Percentiles rank a stretch among this genome's conserved stretches.
Conservation (phyloP, 768 basidiomycete genomes). For the Boletus eberwhitei region DNA sequence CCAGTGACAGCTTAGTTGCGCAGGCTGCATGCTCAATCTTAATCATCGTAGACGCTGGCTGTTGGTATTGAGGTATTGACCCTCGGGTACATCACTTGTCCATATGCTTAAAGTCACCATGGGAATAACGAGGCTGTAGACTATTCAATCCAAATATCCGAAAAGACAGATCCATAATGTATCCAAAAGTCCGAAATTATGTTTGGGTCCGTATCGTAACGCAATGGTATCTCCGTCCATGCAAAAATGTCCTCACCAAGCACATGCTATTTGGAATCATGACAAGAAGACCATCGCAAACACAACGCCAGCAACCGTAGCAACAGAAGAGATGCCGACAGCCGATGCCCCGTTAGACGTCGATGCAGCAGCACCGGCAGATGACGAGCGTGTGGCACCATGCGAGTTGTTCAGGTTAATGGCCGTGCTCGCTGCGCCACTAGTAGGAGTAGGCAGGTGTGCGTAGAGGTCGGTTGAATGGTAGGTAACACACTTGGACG, state of each 20-base stretch:
- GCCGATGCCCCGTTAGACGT: constrained; percentile 18
- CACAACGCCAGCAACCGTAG: constrained; percentile 30
- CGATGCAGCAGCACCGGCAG: constrained; percentile 16
- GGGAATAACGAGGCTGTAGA: not conserved
- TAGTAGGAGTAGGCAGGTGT: constrained; percentile 13
- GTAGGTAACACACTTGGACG: constrained; percentile 43
- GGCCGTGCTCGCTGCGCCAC: not conserved
- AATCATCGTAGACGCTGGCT: no score
- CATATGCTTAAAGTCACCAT: not conserved
- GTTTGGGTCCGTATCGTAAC: not conserved
- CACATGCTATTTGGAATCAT: constrained; percentile 3
- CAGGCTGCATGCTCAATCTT: no score
- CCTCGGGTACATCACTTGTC: no score
- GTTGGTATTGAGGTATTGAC: no score
- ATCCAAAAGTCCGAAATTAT: not conserved
- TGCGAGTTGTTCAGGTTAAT: not conserved
- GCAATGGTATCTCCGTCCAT: not conserved
- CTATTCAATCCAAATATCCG: not conserved
- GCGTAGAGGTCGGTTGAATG: constrained; percentile 36
- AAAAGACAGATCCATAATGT: not conserved
- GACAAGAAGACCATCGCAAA: constrained; percentile 37
- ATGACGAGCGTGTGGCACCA: constrained; percentile 12
- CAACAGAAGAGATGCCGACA: constrained; percentile 29
- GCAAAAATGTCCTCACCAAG: not conserved
- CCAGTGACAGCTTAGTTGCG: no score